Evolutionary conservation across 2,329 filamentous ascomycete species (phyloP).

Genomic region (Colletotrichum agaves): DNA sequence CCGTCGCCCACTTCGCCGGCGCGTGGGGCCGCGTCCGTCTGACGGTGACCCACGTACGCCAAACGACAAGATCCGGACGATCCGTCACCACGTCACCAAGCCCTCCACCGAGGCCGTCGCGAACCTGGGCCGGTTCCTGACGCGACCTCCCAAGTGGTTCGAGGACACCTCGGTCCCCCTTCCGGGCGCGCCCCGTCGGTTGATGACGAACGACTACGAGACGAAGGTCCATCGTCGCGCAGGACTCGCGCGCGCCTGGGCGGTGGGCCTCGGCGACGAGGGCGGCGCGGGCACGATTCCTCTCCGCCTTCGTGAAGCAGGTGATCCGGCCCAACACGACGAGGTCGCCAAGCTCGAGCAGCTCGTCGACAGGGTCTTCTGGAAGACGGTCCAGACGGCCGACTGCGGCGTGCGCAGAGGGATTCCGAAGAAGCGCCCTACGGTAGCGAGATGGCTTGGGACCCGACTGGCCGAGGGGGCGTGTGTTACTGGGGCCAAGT

Average conservation of each 20-base stretch:
- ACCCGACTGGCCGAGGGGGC: conserved; percentile 70
- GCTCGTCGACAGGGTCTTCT: conserved; percentile 63
- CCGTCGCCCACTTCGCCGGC: conserved; percentile 52
- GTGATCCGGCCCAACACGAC: conserved; percentile 57
- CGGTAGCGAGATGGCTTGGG: conserved; percentile 71
- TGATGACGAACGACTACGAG: conserved; percentile 68
- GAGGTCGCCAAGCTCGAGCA: conserved; percentile 64
- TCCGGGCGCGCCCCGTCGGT: conserved; percentile 65
- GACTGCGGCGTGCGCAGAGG: conserved; percentile 62
- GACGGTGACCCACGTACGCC: conserved; percentile 58
- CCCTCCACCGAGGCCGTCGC: conserved; percentile 53
- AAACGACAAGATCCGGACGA: conserved; percentile 59
- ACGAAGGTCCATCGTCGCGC: conserved; percentile 52
- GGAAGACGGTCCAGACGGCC: conserved; percentile 56
- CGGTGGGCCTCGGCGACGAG: conserved; percentile 69
- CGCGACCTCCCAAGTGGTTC: conserved; percentile 63
- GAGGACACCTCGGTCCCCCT: conserved; percentile 60
- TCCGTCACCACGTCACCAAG: conserved; percentile 67
- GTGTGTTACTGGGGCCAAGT: conserved; percentile 69
- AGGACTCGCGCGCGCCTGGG: conserved; percentile 66
- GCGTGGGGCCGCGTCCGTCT: conserved; percentile 62
- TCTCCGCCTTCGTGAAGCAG: conserved; percentile 66
- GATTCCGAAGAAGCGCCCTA: conserved; percentile 61
- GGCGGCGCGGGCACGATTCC: conserved; percentile 65
- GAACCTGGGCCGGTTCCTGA: conserved; percentile 63